Base-by-base conservation (phyloP, 371 early-diverging fungal genomes). In the Mucor racemosus region DNA sequence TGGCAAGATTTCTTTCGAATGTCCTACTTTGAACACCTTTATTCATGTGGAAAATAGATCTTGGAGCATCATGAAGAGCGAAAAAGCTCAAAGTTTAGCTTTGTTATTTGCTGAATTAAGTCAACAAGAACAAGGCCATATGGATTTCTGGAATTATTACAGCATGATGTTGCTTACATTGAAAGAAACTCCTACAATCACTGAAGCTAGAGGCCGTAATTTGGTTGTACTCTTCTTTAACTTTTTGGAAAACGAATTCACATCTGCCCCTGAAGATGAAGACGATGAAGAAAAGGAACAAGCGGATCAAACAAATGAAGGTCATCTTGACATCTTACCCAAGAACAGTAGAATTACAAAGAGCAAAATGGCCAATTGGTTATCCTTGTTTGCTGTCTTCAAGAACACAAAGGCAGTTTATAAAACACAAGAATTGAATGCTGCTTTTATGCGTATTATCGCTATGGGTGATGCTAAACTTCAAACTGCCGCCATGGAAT, bases 401-500 rank as follows among this genome's bases (percentile, higher is more conserved):
- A 83, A 84, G 42, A 88, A 89, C 53, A 89, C 94, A 0, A 76
- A 77, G 54, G 76, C 72, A 19, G 70, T 90, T 14, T 80, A 79
- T 65, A 82, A 84, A 58, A 72, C 80, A 5, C 67, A 66, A 7
- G 78, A 88, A 9, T 66, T 97, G 35, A 82, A 90, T 64, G 71
- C 71, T 11, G 76, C 88, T 15, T 92, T 88, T 62, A 74, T 94
- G 71, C 84, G 87, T 14, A 76, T 97, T 48, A 82, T 99, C 39
- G 77, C 88, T 15, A 91, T 89, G 33, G 94, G 94, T 65, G 97
- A 97, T 73, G 75, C 78, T 11, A 82, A 86, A 41, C 65, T 95
- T 4, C 99, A 99, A 80, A 71, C 81, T 21, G 76, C 85, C 5
- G 94, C 96, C 6, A 80, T 98, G 7, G 92, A 92, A 58, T 95